Base-by-base conservation (phyloP, 1,139 yeast genomes). In the Yamadazyma jaroonii region DNA sequence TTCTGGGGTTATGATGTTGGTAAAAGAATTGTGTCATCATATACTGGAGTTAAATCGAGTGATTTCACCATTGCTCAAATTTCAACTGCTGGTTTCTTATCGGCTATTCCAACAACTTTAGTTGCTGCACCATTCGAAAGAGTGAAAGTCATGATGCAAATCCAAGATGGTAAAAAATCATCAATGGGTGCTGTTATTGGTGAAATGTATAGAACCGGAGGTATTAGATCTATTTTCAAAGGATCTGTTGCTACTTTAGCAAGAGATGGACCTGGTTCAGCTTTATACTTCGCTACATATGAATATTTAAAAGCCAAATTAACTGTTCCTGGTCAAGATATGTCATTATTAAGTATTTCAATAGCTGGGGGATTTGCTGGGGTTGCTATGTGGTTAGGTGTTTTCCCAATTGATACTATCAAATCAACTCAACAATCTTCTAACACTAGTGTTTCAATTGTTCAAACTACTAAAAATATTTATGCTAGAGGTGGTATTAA, bases 1-100 rank as follows among this genome's bases (percentile, higher is more conserved):
- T 92, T 92, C 70, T 90, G 97, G 97, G 97, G 97, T 56, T 92
- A 92, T 64, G 97, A 89, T 55, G 72, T 88, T 39, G 97, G 97
- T 45, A 89, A 89, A 64, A 78, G 79, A 46, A 43, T 90, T 9
- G 95, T 90, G 3, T 49, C 72, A 1, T 50, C 65, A 6, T 56
- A 59, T 36, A 62, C 74, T 6, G 74, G 77, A 1, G 62, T 63
- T 31, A 54, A 60, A 11, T 62, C 64, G 12, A 61, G 62, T 29
- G 62, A 68, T 14, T 75, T 88, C 51, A 60, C 83, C 22, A 80
- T 84, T 47, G 74, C 66, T 1, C 88, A 90, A 54, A 82, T 86
- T 46, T 83, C 95, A 9, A 74, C 92, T 4, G 98, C 98, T 11
- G 98, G 98, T n/a, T 90, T 90, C 68, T 69, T 92, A 47, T 84